These are phyloP conservation scores for Camellia lanceoleosa DNA, from an alignment of 148 eudicot genomes.

Conservation along the genomic window DNA sequence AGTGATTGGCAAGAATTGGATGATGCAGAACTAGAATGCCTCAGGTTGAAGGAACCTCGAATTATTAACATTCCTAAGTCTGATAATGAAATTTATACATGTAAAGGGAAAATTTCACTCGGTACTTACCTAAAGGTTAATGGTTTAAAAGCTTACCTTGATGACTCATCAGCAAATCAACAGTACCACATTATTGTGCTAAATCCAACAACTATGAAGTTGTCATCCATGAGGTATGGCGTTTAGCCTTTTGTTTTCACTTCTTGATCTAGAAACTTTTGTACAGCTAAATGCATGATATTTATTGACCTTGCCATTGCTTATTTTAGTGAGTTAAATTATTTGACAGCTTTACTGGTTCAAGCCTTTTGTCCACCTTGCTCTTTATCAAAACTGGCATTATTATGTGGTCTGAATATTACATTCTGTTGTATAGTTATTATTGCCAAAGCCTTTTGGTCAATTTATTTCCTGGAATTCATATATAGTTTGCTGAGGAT, in stretches of 20 bases:
- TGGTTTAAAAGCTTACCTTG: conserved; percentile 65
- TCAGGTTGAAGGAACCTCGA: conserved; percentile 33
- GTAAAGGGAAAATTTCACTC: conserved; percentile 43
- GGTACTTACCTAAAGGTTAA: conserved; percentile 33
- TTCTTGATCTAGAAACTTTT: background rate
- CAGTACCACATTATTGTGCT: conserved; percentile 35
- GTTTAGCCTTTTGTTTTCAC: conserved; percentile 16
- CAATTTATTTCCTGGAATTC: background rate
- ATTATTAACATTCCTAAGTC: conserved; percentile 23
- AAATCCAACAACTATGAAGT: conserved; percentile 43
- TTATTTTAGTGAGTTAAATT: background rate
- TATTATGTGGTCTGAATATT: background rate
- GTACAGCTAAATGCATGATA: background rate
- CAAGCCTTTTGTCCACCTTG: background rate
- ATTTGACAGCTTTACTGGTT: conserved; percentile 7
- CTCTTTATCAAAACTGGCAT: background rate
- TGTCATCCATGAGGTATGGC: conserved; percentile 53
- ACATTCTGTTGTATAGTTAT: background rate
- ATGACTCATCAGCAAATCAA: conserved; percentile 37
- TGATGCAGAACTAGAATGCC: conserved; percentile 30
- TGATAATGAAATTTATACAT: conserved; percentile 35
- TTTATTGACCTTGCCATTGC: background rate
- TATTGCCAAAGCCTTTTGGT: background rate
- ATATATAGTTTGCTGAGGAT: background rate
- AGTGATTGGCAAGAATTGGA: conserved; percentile 29